Conservation (phyloP, 352 stramenopile species). For the Phytophthora kernoviae region DNA sequence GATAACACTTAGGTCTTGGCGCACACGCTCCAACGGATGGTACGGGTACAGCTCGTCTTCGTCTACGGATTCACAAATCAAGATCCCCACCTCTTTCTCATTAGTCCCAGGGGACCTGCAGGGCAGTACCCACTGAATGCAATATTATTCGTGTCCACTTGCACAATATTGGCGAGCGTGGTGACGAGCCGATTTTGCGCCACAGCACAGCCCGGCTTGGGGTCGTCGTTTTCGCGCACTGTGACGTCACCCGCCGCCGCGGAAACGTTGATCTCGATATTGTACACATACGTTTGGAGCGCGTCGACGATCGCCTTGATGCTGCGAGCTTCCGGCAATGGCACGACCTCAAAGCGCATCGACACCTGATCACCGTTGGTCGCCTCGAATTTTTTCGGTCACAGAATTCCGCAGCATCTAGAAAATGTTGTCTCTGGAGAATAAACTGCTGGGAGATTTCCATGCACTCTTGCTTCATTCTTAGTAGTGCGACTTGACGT, state of each 20-base stretch:
- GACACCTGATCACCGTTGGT: conserved; percentile 37
- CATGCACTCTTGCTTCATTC: conserved; percentile 36
- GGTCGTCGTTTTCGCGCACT: conserved; percentile 61
- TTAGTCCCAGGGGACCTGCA: conserved; percentile 3
- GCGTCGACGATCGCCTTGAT: conserved; percentile 45
- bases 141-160: conserved; percentile 48
- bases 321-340: conserved; percentile 35
- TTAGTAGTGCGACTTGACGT: conserved; percentile 20
- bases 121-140: conserved; percentile 43
- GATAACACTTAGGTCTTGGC: conserved; percentile 41
- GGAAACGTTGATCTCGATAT: conserved; percentile 55
- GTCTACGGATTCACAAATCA: conserved; percentile 43
- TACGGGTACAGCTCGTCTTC: conserved; percentile 54
- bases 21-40: conserved; percentile 30
- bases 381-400: conserved; percentile 48
- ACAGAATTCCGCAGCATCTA: conserved; percentile 34
- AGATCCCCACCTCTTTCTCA: conserved; percentile 30
- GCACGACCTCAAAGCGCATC: conserved; percentile 46
- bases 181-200: conserved; percentile 47
- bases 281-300: conserved; percentile 46
- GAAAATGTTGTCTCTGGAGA: conserved; percentile 23
- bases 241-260: conserved; percentile 47
- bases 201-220: conserved; percentile 26
- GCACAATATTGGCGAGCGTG: conserved; percentile 27
- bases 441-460: conserved; percentile 37